Evolutionary conservation across 345 rosid species (phyloP), one percentile per base, ranked within the genome.

Genomic region (Gynandropsis gynandra): DNA sequence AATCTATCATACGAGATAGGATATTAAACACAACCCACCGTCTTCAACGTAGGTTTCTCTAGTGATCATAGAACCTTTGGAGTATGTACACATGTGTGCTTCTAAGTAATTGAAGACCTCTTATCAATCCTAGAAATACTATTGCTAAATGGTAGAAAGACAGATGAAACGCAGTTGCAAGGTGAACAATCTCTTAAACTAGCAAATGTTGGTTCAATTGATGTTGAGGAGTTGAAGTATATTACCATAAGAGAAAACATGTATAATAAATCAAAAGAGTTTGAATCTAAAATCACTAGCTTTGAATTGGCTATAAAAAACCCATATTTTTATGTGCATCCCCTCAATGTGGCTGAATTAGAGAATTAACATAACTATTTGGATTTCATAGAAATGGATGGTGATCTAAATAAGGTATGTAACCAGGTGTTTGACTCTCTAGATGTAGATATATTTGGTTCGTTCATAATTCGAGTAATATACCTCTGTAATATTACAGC

Each of bases 321-420:
- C 67, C 99, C 99, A 40, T 93, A 93, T 74, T 93, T 88, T 62
- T 97, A 88, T 59, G 90, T 88, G 67, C 78, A 82, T 66, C 96
- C 97, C 55, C 85, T 93, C 54, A 85, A 80, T 79, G 64, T 74
- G 10, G 72, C 79, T 24, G 97, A 93, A 77, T 92, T 93, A 56
- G 97, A 88, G 74, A 93, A 93, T 52, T 93, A 97, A 95, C 97
- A 93, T 63, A 83, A 73, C 61, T 93, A 80, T 69, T 72, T 88
- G 70, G 83, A 83, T 56, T 83, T 85, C 59, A 74, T 79, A 16
- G 99, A 93, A 76, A 72, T 63, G 51, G 94, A 81, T 53, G 89
- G 72, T 56, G 97, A 93, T 72, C 66, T 88, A 44, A 78, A 81
- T 72, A 88, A 88, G 99, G 97, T n/a, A n/a, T n/a, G n/a, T 88